Base-by-base conservation (phyloP, 2,329 filamentous ascomycete species). In the Ophiostoma sp. region DNA sequence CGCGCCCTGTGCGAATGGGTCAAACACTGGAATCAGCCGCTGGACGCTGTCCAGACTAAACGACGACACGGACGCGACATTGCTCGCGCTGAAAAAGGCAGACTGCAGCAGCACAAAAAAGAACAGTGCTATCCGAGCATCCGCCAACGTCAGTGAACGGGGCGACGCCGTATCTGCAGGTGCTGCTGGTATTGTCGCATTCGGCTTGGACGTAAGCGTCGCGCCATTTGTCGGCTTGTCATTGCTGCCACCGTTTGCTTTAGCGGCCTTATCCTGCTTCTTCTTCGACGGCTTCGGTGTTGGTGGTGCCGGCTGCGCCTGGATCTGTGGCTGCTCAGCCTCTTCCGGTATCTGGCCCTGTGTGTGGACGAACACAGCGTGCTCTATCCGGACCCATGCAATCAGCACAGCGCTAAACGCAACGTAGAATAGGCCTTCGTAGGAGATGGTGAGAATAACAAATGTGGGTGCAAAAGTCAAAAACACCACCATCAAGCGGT, bases 41-140 rank as follows among this genome's bases (percentile, higher is more conserved):
- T 83, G 86, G 6, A 99, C 95, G 74, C 91, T 93, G 69, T 98
- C 95, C 55, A 99, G 82, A 71, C 91, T 96, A 81, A 99, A 99
- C 0, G 92, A 91, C 16, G 93, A 96, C 68, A 99, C 80, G 0
- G 94, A 97, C 0, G 95, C 95, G 69, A 99, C 87, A 79, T 99
- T 99, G 72, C 95, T 95, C 0, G 94, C 98, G 79, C 89, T 92
- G 84, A 98, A 99, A 79, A 99, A 99, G 66, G 90, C 95, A 3
- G 93, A 94, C 78, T 99, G 95, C 5, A 99, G 84, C 52, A 99
- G 85, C 73, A 92, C 93, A 78, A 99, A 89, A 83, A 98, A 97
- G 82, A 98, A 98, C 6, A 99, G 85, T 1, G 92, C 90, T 47
- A 96, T 89, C 49, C 96, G 90, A 4, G 89, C 87, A 76, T 99